A percentile compares a stretch with the other conserved stretches of the same genome.
phyloP scores from a whole-genome alignment of 75 land plant genomes.

The Gnetum montanum region DNA sequence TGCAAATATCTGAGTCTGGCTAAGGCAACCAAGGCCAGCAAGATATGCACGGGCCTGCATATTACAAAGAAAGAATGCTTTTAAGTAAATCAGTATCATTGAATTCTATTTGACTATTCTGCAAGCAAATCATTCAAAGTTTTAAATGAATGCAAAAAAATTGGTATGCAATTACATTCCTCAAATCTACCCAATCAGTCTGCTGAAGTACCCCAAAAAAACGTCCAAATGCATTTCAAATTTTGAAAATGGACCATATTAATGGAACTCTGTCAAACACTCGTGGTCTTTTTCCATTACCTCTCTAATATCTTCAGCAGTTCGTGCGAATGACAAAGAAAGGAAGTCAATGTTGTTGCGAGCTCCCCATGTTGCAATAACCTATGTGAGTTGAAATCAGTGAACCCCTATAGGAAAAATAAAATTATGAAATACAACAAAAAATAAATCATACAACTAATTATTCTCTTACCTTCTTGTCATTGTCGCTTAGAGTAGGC shows the following conservation, averaged over 20 bases:
- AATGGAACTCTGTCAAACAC: too few species aligned
- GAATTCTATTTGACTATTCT: too few species aligned
- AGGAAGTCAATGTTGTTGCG: conserved; percentile 79
- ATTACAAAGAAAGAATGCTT: neutral
- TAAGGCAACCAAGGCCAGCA: conserved; percentile 52
- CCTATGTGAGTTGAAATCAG: conserved; percentile 10
- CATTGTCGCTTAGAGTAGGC: conserved; percentile 78
- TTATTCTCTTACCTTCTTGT: conserved; percentile 46
- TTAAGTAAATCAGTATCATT: too few species aligned
- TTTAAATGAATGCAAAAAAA: too few species aligned
- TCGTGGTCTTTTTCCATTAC: too few species aligned
- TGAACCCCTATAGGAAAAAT: neutral
- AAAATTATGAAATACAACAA: neutral
- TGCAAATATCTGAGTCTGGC: conserved; percentile 84
- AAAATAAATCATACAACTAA: neutral
- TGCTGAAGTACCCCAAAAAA: too few species aligned
- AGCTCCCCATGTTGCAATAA: conserved; percentile 69
- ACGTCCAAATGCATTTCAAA: too few species aligned
- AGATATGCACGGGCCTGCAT: conserved; percentile 61
- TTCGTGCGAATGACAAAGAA: conserved; percentile 76
- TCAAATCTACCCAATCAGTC: too few species aligned
- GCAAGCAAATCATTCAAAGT: too few species aligned
- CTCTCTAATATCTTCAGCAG: conserved; percentile 80
- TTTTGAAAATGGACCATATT: too few species aligned
- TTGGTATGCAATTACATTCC: too few species aligned